A percentile compares a stretch with the other conserved stretches of the same genome.
phyloP scores from a whole-genome alignment of 805 yeast species.

The Kuraishia molischiana region DNA sequence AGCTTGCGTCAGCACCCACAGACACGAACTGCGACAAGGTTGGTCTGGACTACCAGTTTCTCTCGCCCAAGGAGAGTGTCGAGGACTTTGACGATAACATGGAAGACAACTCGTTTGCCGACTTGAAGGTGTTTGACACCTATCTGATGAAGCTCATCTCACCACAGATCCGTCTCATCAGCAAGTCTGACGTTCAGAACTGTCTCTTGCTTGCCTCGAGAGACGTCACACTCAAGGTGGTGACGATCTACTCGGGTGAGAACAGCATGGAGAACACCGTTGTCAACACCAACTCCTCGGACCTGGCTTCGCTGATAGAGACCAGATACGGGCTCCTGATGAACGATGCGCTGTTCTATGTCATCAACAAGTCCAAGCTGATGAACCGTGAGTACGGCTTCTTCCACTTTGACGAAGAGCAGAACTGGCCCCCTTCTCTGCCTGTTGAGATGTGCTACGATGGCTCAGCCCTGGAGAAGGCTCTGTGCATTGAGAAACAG shows the following conservation, averaged over 20 bases:
- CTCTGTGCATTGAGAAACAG: conserved; percentile 53
- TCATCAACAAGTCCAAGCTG: conserved; percentile 40
- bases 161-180: conserved; percentile 73
- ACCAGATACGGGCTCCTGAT: conserved; percentile 59
- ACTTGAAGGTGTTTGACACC: conserved; percentile 21
- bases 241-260: conserved; percentile 45
- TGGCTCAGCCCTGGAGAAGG: conserved; percentile 24
- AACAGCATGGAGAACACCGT: conserved; percentile 26
- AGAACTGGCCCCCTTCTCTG: conserved; percentile 86
- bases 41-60: conserved; percentile 7
- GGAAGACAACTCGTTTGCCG: conserved; percentile 16
- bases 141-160: conserved; percentile 60
- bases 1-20: not conserved
- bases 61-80: conserved; percentile 16
- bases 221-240: conserved; percentile 52
- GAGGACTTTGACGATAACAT: conserved; percentile 46
- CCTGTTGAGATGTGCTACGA: conserved; percentile 64
- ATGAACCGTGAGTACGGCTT: conserved; percentile 8
- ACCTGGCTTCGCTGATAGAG: conserved; percentile 32
- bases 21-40: not conserved
- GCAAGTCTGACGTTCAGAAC: conserved; percentile 41
- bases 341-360: conserved; percentile 62
- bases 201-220: conserved; percentile 67
- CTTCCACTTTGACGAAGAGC: conserved; percentile 52
- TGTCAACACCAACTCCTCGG: conserved; percentile 10